phyloP scores from a whole-genome alignment of 2,329 filamentous ascomycete genomes.

The Fusarium decemcellulare region DNA sequence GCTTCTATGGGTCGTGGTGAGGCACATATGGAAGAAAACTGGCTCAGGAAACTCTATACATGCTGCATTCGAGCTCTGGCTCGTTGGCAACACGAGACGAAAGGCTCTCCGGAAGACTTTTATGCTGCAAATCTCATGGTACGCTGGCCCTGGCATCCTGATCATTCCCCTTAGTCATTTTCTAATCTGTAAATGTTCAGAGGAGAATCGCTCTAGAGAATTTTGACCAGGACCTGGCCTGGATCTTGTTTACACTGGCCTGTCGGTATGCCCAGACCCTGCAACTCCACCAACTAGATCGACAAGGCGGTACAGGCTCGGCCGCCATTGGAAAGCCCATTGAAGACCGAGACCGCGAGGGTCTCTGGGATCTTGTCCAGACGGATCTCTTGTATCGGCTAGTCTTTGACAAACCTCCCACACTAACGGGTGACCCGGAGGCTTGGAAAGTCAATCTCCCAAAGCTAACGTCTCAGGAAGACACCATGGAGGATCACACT shows the following conservation, averaged over 20 bases:
- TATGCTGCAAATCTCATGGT: conserved; percentile 2
- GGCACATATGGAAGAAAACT: not conserved
- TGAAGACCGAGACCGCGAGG: conserved; percentile 44
- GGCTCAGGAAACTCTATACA: not conserved
- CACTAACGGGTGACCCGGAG: conserved; percentile 40
- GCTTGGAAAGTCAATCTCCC: conserved; percentile 51
- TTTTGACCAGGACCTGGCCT: conserved; percentile 52
- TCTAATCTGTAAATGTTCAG: not conserved
- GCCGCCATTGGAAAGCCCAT: conserved; percentile 6
- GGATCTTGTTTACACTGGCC: conserved; percentile 49
- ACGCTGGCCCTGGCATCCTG: not conserved
- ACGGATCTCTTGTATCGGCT: conserved; percentile 51
- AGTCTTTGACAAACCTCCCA: conserved; percentile 48
- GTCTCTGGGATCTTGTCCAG: conserved; percentile 52
- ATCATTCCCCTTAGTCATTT: not conserved
- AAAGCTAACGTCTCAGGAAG: conserved; percentile 43
- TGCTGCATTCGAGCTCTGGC: not conserved
- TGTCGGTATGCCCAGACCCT: conserved; percentile 49
- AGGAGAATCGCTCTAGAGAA: conserved; percentile 27
- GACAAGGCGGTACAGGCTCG: conserved; percentile 28
- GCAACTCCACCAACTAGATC: conserved; percentile 50
- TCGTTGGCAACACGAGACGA: not conserved
- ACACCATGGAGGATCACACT: conserved; percentile 40
- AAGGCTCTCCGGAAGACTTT: not conserved
- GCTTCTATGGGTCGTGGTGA: conserved; percentile 7